Base-by-base conservation (phyloP, 768 basidiomycete species). In the Sarcodon aspratus region DNA sequence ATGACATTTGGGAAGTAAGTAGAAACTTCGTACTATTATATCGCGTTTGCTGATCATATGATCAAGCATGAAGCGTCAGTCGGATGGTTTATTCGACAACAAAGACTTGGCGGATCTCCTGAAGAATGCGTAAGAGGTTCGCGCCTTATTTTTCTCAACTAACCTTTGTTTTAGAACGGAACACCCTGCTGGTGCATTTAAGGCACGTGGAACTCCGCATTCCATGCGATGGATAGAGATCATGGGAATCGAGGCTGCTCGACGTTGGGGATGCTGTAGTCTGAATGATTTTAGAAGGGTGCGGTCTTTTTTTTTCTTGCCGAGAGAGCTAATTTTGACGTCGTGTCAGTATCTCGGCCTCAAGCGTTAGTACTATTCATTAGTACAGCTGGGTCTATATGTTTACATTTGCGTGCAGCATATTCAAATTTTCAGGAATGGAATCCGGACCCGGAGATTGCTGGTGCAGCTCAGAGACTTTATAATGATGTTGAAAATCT, bases 211-310 rank as follows among this genome's bases (percentile, higher is more conserved):
- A 6, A 89, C 84, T 1, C 89, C 89, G 44, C 50, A 57, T 37
- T 63, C 74, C 44, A 85, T 91, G 81, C 78, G 74, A 38, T 58
- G 89, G 21, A 76, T 89, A 52, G 90, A 93, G 60, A 70, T 89
- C 37, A 84, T 92, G 85, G 86, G 86, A 38, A 90, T 92, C 43
- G 78, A 85, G 56, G 72, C 82, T 50, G 83, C 76, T 58, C 75
- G 89, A 31, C 54, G 59, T 15, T 93, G 88, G 88, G 88, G 87
- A 42, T 79, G 82, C 15, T 91, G 88, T 59, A 80, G 83, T 1
- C 61, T 92, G 52, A 92, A 92, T 53, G 88, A 91, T 51, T 92
- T 92, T 65, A 70, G 88, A 49, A 80, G 73, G 71, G 76, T 73
- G 51, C 47, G 63, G 43, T n/a, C n/a, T n/a, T n/a, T 27, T 27